phyloP scores from a whole-genome alignment of 2,329 filamentous ascomycete genomes.

The Podosphaera fusca region DNA sequence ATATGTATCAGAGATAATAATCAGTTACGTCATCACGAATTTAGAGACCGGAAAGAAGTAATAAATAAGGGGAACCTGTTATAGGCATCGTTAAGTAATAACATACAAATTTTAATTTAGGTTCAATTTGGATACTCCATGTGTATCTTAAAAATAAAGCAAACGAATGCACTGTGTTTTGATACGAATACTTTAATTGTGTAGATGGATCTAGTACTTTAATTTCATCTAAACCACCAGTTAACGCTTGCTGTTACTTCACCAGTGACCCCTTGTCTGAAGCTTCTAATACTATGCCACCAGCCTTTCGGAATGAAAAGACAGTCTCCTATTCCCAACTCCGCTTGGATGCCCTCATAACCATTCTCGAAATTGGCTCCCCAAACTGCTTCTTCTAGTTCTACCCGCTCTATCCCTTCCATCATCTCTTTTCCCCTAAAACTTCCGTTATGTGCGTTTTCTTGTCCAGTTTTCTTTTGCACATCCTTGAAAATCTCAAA shows the following conservation, averaged over 20 bases:
- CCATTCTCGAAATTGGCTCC: constrained; percentile 7
- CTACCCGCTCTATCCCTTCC: constrained; percentile 46
- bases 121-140: too few relatives aligned
- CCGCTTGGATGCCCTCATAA: constrained; percentile 16
- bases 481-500: constrained; percentile 35
- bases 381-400: constrained; percentile 54
- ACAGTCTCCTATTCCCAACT: constrained; percentile 40
- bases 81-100: too few relatives aligned
- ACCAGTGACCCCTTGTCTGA: constrained; percentile 21
- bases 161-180: too few relatives aligned
- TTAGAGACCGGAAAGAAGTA: too few relatives aligned
- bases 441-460: constrained; percentile 15
- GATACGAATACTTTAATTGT: not conserved
- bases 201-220: not conserved
- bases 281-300: constrained; percentile 66
- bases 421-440: constrained; percentile 79
- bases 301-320: constrained; percentile 63
- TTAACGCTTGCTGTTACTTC: constrained; percentile 25
- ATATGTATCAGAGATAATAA: too few relatives aligned
- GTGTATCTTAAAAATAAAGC: too few relatives aligned
- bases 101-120: too few relatives aligned
- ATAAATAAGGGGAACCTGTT: too few relatives aligned
- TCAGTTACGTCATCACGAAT: too few relatives aligned
- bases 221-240: constrained; percentile 7
- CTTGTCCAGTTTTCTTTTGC: constrained; percentile 16